A percentile compares a stretch with the other conserved stretches of the same genome.
phyloP scores from a whole-genome alignment of 1,284 basidiomycete species.

The Cryptococcus amylolentus region DNA sequence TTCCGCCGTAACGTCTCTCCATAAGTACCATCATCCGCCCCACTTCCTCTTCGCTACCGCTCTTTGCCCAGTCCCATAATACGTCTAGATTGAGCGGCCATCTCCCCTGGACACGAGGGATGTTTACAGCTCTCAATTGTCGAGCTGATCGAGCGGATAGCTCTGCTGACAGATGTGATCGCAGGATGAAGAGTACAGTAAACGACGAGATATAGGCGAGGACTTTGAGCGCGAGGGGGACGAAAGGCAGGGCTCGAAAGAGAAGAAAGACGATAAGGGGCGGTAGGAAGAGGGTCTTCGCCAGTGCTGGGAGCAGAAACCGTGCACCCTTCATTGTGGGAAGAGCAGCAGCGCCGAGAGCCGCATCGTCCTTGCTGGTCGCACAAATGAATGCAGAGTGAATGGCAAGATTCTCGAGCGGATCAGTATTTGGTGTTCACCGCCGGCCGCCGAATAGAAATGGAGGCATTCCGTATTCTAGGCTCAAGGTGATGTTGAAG shows the following conservation, averaged over 20 bases:
- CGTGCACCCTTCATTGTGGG: slow-evolving; percentile 17
- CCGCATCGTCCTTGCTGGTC: too few species aligned
- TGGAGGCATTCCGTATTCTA: too few species aligned
- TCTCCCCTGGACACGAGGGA: slow-evolving; percentile 28
- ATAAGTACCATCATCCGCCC: slow-evolving; percentile 35
- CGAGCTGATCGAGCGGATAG: slow-evolving; percentile 7
- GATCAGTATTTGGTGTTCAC: too few species aligned
- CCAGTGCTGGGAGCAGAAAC: slow-evolving; percentile 21
- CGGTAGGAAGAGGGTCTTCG: slow-evolving; percentile 25
- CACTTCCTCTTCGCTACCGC: slow-evolving; percentile 35
- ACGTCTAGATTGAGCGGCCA: slow-evolving; percentile 39
- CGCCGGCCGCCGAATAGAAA: too few species aligned
- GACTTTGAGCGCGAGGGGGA: background rate
- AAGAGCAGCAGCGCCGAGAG: too few species aligned
- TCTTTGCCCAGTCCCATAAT: slow-evolving; percentile 32
- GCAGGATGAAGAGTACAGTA: slow-evolving; percentile 10
- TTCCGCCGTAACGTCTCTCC: slow-evolving; percentile 26
- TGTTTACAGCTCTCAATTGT: slow-evolving; percentile 16
- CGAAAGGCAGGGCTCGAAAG: background rate
- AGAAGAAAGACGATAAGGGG: slow-evolving; percentile 4
- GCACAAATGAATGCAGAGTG: too few species aligned
- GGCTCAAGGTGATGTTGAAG: too few species aligned
- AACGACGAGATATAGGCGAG: background rate
- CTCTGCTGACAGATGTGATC: background rate
- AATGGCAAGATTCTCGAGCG: too few species aligned